Conservation (phyloP, 306 rosid genomes). For the Cyclanthera cordifolia region DNA sequence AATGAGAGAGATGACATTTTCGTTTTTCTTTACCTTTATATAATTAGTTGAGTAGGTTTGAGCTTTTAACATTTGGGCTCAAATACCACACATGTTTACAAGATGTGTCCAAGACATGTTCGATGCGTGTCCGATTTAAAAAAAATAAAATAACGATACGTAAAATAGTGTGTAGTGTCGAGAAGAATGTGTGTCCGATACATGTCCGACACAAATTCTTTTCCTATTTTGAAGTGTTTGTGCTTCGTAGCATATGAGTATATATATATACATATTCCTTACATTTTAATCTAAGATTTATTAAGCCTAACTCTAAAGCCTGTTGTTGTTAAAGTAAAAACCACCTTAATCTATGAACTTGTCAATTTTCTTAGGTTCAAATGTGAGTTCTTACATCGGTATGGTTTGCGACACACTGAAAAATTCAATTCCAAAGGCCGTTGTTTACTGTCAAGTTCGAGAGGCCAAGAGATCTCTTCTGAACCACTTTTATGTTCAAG, state of each 20-base stretch:
- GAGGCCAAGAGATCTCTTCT: slow-evolving; percentile 94
- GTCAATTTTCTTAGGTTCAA: slow-evolving; percentile 54
- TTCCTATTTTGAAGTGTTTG: too few relatives aligned
- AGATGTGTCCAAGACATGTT: too few relatives aligned
- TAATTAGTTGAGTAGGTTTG: too few relatives aligned
- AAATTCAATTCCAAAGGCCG: slow-evolving; percentile 91
- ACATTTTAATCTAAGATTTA: neutral
- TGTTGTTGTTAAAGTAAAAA: neutral
- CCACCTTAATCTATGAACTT: neutral
- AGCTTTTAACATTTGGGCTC: too few relatives aligned
- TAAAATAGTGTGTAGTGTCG: too few relatives aligned
- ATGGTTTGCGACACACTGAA: slow-evolving; percentile 84
- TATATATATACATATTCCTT: neutral
- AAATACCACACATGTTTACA: too few relatives aligned
- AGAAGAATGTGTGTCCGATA: too few relatives aligned
- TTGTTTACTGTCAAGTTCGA: slow-evolving; percentile 96
- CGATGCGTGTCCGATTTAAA: too few relatives aligned
- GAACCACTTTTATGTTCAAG: slow-evolving; percentile 60
- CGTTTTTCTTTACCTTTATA: too few relatives aligned
- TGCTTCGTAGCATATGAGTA: neutral
- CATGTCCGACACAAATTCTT: too few relatives aligned
- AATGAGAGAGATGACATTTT: too few relatives aligned
- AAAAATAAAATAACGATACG: too few relatives aligned
- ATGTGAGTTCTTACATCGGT: slow-evolving; percentile 67
- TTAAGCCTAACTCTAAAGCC: neutral